Percentiles rank a stretch among this genome's conserved stretches.
phyloP scores from a whole-genome alignment of 1,284 basidiomycete species.

The Irpex rosettiformis region DNA sequence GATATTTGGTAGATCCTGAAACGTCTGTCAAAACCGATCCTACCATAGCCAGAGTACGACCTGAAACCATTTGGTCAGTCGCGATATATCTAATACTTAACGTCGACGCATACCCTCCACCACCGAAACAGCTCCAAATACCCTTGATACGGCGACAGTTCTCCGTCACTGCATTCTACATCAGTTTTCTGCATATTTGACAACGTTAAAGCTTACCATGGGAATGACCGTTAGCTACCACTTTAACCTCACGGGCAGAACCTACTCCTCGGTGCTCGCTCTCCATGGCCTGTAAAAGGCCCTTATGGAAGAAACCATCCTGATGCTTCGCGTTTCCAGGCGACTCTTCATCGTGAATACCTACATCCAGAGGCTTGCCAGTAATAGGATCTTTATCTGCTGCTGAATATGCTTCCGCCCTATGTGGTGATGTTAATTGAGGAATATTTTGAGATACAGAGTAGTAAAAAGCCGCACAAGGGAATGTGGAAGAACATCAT shows the following conservation, averaged over 20 bases:
- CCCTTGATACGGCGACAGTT: slow-evolving; percentile 83
- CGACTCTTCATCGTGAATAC: slow-evolving; percentile 55
- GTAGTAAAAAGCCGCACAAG: slow-evolving; percentile 50
- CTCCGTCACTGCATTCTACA: slow-evolving; percentile 61
- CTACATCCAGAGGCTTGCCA: slow-evolving; percentile 62
- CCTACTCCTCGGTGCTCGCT: slow-evolving; percentile 53
- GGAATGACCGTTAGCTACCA: slow-evolving; percentile 84
- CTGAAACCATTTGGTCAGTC: slow-evolving; percentile 31
- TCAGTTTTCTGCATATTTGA: neutral
- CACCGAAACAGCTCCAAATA: slow-evolving; percentile 94
- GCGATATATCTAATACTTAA: neutral
- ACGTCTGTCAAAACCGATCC: slow-evolving; percentile 82
- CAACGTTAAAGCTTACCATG: slow-evolving; percentile 53
- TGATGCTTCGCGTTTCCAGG: slow-evolving; percentile 67
- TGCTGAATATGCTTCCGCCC: slow-evolving; percentile 53
- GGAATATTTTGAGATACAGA: slow-evolving; percentile 11
- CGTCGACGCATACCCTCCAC: slow-evolving; percentile 76
- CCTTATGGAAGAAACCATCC: slow-evolving; percentile 81
- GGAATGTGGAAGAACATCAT: slow-evolving; percentile 97
- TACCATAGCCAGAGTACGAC: slow-evolving; percentile 84
- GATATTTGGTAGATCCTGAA: slow-evolving; percentile 85
- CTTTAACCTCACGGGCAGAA: slow-evolving; percentile 69
- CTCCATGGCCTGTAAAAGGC: slow-evolving; percentile 63
- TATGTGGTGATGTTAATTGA: slow-evolving; percentile 11
- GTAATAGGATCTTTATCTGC: slow-evolving; percentile 59